Evolutionary conservation across 345 rosid species (phyloP).

Genomic region (Chamaenerion angustifolium): DNA sequence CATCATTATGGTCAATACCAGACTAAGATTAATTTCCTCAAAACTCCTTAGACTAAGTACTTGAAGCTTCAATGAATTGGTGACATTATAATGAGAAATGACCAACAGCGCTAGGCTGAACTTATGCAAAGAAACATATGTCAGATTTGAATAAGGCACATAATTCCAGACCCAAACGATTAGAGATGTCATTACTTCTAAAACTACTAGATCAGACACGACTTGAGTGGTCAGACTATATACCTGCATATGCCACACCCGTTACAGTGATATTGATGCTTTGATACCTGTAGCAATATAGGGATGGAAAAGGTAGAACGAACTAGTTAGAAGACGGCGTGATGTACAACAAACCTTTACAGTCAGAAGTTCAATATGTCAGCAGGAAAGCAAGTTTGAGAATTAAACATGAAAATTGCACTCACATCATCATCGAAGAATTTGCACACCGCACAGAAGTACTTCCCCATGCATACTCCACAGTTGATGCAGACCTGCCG

Average conservation of each 20-base stretch:
- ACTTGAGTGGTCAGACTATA: not conserved
- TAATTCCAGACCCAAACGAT: not conserved
- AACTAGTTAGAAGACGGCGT: not conserved
- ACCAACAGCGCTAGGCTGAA: no score
- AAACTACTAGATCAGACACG: not conserved
- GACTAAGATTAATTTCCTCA: no score
- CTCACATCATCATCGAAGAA: conserved; percentile 87
- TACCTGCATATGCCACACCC: conserved; percentile 98
- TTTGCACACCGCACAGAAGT: conserved; percentile 64
- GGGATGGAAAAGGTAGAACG: not conserved
- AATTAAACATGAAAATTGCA: not conserved
- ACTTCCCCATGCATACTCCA: conserved; percentile 82
- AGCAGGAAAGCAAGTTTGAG: not conserved
- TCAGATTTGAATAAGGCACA: no score
- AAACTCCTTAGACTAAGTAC: not conserved
- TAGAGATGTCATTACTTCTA: not conserved
- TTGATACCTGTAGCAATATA: conserved; percentile 41
- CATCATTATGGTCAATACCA: no score
- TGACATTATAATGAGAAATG: no score
- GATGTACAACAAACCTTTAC: not conserved
- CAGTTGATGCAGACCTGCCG: conserved; percentile 54
- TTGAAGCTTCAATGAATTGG: not conserved
- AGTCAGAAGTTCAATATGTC: not conserved
- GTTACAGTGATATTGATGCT: conserved; percentile 71
- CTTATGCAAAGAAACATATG: no score